phyloP scores from a whole-genome alignment of 1,139 yeast species.

The Zygoascus meyerae region DNA sequence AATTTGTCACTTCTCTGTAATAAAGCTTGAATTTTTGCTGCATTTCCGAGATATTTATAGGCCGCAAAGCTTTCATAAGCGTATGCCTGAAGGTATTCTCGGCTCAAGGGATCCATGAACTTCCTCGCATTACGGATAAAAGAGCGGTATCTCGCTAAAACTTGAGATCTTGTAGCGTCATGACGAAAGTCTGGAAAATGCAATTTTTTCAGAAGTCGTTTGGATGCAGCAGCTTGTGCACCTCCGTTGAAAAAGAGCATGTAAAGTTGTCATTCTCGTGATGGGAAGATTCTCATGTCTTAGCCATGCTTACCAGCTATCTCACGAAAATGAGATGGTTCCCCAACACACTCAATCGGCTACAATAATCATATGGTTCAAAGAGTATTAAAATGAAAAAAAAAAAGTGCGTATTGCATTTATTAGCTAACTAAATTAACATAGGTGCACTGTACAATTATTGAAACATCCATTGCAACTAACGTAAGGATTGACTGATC shows the following conservation, averaged over 20 bases:
- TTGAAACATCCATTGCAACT: no score
- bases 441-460: no score
- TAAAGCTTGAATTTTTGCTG: conserved; percentile 16
- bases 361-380: no score
- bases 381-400: no score
- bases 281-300: no score
- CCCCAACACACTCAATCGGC: no score
- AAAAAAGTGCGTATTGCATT: no score
- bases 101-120: conserved; percentile 23
- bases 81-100: conserved; percentile 17
- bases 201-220: conserved; percentile 6
- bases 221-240: conserved; percentile 3
- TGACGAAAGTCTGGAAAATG: conserved; percentile 23
- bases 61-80: conserved; percentile 21
- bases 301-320: no score
- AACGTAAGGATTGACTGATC: no score
- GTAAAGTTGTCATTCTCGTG: not conserved
- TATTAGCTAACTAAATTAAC: no score
- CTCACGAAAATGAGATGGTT: no score
- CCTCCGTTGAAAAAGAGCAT: not conserved
- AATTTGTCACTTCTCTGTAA: conserved; percentile 14
- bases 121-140: conserved; percentile 15
- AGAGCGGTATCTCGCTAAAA: conserved; percentile 17
- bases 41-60: conserved; percentile 18
- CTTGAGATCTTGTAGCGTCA: conserved; percentile 13